Base-by-base conservation (phyloP, 2,329 filamentous ascomycete genomes). In the Aspergillus aculeatus region DNA sequence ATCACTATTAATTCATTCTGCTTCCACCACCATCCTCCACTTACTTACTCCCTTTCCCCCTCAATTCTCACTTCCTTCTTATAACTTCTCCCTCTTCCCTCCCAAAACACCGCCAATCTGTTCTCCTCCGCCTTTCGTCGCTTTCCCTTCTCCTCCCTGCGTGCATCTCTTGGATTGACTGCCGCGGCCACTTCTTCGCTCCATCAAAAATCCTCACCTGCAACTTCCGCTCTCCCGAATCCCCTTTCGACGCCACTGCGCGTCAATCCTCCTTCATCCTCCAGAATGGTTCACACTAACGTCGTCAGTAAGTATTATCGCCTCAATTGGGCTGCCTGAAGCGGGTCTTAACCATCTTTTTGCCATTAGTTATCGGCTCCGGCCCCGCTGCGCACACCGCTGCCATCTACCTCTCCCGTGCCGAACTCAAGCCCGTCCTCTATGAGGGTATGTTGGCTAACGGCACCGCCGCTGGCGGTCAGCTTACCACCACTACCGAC, bases 381-480 rank as follows among this genome's bases (percentile, higher is more conserved):
- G 95, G 95, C 82, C 95, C 95, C 64, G 95, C 93, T 69, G 95
- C 93, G 79, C 95, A 99, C 82, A 99, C 95, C 50, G 95, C 95
- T 63, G 95, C 95, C 77, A 88, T 99, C 75, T 99, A 99, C 80
- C 89, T 97, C 71, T 90, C 93, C 51, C 90, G 95, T 75, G 95
- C 95, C 62, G 94, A 99, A 77, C 81, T 99, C 75, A 91, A 96
- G 79, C 95, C 95, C 64, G 90, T 97, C 64, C 84, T 99, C 68
- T 99, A 98, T 76, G 95, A 99, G 81, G 95, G 95, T 69, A 96
- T 99, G 85, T 88, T 99, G 77, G 95, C 95, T 70, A 95, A 97
- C 74, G 95, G 94, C 72, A 96, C 96, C 71, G 95, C 95, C 6
- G 92, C 95, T 49, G 95, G 95, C 68, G 95, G 95, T 59, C 95